phyloP scores from a whole-genome alignment of 345 rosid species.

The Brassica rapa region DNA sequence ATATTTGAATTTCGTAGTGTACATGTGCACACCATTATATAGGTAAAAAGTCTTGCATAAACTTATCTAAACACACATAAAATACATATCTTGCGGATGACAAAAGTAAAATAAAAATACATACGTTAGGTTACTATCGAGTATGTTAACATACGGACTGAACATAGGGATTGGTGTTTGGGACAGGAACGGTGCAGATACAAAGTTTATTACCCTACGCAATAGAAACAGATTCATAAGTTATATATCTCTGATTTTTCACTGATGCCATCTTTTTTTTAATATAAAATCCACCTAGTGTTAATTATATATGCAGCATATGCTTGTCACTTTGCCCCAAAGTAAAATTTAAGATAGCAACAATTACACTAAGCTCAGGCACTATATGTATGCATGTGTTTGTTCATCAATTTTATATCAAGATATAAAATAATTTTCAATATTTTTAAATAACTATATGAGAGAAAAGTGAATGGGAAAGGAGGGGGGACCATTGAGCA shows the following conservation, averaged over 20 bases:
- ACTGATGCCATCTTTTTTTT: background rate
- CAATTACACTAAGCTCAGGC: background rate
- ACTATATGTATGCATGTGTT: background rate
- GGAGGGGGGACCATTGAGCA: conserved; percentile 31
- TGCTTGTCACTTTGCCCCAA: background rate
- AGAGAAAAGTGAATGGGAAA: conserved; percentile 2
- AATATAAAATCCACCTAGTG: background rate
- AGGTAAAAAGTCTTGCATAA: background rate
- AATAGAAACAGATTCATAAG: background rate
- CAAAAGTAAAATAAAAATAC: background rate
- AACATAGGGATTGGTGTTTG: conserved; percentile 38
- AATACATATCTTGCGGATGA: background rate
- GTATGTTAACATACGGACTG: conserved; percentile 36
- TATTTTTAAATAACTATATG: background rate
- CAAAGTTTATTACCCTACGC: conserved; percentile 22
- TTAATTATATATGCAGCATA: background rate
- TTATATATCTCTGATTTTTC: background rate
- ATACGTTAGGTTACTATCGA: conserved; percentile 21
- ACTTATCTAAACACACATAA: background rate
- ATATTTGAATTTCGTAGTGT: background rate
- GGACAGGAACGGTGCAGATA: conserved; percentile 36
- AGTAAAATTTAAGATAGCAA: background rate
- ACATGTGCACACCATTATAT: background rate
- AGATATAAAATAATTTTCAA: background rate
- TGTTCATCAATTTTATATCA: background rate